A percentile compares a stretch with the other conserved stretches of the same genome.
Conservation (phyloP, 345 rosid genomes). For the Ricinus communis region DNA sequence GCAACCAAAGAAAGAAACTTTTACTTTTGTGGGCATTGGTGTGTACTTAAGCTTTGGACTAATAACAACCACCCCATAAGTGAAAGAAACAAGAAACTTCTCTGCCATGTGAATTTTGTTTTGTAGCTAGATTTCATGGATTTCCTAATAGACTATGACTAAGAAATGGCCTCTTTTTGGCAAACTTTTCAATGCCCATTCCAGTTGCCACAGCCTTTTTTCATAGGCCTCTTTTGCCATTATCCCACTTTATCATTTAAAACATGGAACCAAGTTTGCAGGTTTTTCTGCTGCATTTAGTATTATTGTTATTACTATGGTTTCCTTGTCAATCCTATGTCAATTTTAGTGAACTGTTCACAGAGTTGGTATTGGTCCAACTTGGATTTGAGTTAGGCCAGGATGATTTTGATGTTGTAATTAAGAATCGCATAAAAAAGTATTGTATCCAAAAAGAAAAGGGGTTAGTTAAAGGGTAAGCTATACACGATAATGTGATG, state of each 20-base stretch:
- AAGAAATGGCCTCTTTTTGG: constrained; percentile 11
- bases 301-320: too few relatives aligned
- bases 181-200: constrained; percentile 17
- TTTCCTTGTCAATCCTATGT: too few relatives aligned
- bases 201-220: background rate
- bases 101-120: constrained; percentile 51
- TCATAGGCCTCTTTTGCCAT: background rate
- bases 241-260: too few relatives aligned
- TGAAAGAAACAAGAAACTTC: background rate
- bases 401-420: too few relatives aligned
- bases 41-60: background rate
- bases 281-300: too few relatives aligned
- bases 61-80: background rate
- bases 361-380: too few relatives aligned
- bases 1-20: constrained; percentile 30
- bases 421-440: too few relatives aligned
- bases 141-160: constrained; percentile 47
- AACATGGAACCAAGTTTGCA: too few relatives aligned
- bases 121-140: constrained; percentile 37
- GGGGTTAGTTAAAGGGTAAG: too few relatives aligned
- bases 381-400: background rate
- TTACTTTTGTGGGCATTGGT: background rate
- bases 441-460: too few relatives aligned
- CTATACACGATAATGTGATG: too few relatives aligned
- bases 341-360: too few relatives aligned